Evolutionary conservation across 352 stramenopile species (phyloP).

Genomic region (Globisporangium nodosum): DNA sequence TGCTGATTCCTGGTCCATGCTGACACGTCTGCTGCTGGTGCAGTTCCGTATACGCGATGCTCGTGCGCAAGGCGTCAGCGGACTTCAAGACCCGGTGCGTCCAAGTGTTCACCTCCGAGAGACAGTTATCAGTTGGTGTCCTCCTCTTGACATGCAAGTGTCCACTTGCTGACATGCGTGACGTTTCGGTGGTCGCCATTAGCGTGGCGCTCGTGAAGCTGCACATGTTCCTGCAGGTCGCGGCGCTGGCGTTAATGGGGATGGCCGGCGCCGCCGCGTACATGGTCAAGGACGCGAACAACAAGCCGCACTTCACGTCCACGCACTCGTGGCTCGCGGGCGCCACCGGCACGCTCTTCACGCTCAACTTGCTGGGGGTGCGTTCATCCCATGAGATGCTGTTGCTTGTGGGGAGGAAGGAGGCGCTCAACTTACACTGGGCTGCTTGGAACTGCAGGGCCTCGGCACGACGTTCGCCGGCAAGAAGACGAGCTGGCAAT

Average conservation of each 20-base stretch:
- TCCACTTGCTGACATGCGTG: background rate
- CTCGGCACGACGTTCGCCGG: conserved; percentile 45
- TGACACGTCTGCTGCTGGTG: background rate
- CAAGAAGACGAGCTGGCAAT: conserved; percentile 65
- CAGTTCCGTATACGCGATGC: conserved; percentile 54
- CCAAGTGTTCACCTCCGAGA: background rate
- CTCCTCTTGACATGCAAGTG: background rate
- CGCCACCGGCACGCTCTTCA: conserved; percentile 31
- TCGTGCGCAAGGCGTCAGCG: conserved; percentile 41
- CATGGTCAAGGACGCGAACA: conserved; percentile 50
- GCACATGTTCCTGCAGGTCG: conserved; percentile 42
- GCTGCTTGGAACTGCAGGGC: conserved; percentile 18
- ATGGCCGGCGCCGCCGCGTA: conserved; percentile 35
- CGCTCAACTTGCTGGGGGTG: conserved; percentile 57
- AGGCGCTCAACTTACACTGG: background rate
- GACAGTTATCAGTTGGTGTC: background rate
- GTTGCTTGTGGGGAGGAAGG: background rate
- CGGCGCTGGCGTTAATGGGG: conserved; percentile 42
- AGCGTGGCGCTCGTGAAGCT: conserved; percentile 38
- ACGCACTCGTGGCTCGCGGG: conserved; percentile 69
- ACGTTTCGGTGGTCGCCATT: conserved; percentile 1
- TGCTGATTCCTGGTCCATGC: background rate
- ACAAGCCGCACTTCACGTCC: conserved; percentile 62
- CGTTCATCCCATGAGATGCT: background rate
- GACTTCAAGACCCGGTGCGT: conserved; percentile 40